These are phyloP conservation scores for Talaromyces sp. DNA, from an alignment of 2,329 filamentous ascomycete species.

Conservation along the genomic window DNA sequence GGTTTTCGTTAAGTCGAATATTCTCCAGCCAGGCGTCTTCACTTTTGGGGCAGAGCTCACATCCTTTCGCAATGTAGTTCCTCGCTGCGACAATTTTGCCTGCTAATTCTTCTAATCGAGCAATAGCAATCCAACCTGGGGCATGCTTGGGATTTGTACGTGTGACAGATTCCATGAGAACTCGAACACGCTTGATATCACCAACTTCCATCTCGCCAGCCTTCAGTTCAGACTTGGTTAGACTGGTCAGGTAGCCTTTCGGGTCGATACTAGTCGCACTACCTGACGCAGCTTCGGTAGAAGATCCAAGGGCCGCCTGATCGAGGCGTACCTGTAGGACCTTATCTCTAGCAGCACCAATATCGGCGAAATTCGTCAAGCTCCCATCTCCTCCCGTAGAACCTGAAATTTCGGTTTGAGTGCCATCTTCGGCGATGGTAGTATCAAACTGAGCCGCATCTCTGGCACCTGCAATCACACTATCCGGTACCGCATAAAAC, in stretches of 20 bases:
- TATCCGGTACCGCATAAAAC: conserved; percentile 96
- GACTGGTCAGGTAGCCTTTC: conserved; percentile 89
- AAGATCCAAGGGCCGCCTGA: conserved; percentile 72
- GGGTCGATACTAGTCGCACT: conserved; percentile 90
- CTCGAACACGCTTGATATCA: conserved; percentile 89
- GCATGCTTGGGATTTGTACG: conserved; percentile 95
- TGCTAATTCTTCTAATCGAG: conserved; percentile 85
- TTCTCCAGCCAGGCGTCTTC: conserved; percentile 97
- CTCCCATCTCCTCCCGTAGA: conserved; percentile 67
- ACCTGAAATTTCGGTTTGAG: conserved; percentile 45
- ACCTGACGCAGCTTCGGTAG: conserved; percentile 67
- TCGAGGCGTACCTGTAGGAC: conserved; percentile 92
- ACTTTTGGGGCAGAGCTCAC: conserved; percentile 85
- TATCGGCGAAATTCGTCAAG: conserved; percentile 97
- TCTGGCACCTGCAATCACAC: conserved; percentile 81
- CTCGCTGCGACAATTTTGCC: conserved; percentile 87
- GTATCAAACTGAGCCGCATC: conserved; percentile 79
- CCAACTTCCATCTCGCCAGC: conserved; percentile 82
- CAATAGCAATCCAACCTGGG: conserved; percentile 92
- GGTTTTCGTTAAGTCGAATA: conserved; percentile 84
- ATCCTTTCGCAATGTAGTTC: conserved; percentile 82
- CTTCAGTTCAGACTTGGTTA: conserved; percentile 75
- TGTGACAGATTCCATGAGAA: conserved; percentile 92
- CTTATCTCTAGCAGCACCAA: conserved; percentile 92
- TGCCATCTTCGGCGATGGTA: conserved; percentile 78